phyloP scores from a whole-genome alignment of 495 filamentous ascomycete species.

The Antarctomyces pellizariae region DNA sequence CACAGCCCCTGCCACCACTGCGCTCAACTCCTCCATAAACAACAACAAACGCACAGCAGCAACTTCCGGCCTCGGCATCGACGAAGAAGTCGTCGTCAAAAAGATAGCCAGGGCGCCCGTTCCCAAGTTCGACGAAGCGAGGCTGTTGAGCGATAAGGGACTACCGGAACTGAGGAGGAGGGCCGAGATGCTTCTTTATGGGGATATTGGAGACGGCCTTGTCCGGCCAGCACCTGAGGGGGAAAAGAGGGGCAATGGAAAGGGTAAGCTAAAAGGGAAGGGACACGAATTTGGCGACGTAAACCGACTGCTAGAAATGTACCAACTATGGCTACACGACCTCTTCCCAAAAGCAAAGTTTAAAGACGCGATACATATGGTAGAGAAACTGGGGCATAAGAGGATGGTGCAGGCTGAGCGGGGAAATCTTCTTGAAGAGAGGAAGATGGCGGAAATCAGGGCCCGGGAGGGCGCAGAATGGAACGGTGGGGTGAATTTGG shows the following conservation, averaged over 20 bases:
- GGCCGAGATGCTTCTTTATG: conserved; percentile 48
- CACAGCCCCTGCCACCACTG: too few species aligned
- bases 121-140: conserved; percentile 63
- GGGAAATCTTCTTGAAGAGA: conserved; percentile 69
- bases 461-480: conserved; percentile 10
- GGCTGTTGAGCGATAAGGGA: conserved; percentile 55
- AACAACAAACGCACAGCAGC: too few species aligned
- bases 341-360: conserved; percentile 91
- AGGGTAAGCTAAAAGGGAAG: conserved; percentile 13
- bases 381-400: conserved; percentile 82
- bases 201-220: conserved; percentile 84
- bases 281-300: conserved; percentile 78
- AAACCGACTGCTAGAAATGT: conserved; percentile 60
- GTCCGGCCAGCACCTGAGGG: background rate
- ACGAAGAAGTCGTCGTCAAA: conserved; percentile 62
- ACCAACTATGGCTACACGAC: conserved; percentile 93
- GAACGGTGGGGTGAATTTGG: too few species aligned
- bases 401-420: conserved; percentile 52
- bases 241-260: conserved; percentile 5
- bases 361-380: conserved; percentile 67
- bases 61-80: conserved; percentile 41
- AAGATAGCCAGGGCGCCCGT: conserved; percentile 44
- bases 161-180: conserved; percentile 60
- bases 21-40: too few species aligned
- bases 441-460: conserved; percentile 26